Base-by-base conservation (phyloP, 2,329 filamentous ascomycete species). In the Aspergillus udagawae region DNA sequence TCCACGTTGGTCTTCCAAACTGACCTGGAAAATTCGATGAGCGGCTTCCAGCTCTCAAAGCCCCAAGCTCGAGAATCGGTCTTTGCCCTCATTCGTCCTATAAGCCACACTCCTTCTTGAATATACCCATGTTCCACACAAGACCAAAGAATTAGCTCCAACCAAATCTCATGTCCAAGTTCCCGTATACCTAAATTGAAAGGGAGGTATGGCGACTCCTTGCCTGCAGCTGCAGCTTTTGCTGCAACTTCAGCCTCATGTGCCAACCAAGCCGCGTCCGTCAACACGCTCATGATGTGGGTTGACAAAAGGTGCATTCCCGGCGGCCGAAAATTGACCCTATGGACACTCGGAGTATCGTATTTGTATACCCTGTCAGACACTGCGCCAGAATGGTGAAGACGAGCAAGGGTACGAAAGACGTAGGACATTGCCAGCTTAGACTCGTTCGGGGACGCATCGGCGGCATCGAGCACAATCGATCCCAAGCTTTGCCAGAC, bases 121-220 rank as follows among this genome's bases (percentile, higher is more conserved):
- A 72, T 65, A 60, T 73, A 75, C 6, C 77, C 77, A 56, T 75
- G 73, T 62, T 81, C 79, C 38, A 80, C 73, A 64, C 79, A 81
- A 57, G 75, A 79, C 78, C 79, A 81, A 20, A 81, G 73, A 53
- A 80, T 71, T 38, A 80, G 73, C 56, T 81, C 79, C 12, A 81
- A 62, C 79, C 79, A 81, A 12, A 80, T 71, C 56, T 79, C 77
- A 17, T 74, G 75, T 1, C 76, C 78, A 23, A 81, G 70, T 54
- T 78, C 73, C 45, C 74, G 71, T 28, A 78, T 70, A 42, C 70
- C 73, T 47, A 77, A 71, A 48, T 73, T 75, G 55, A 76, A 74
- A 25, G 70, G 69, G 42, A 73, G 61, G 55, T 69, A 75, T 3
- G 76, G 75, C 3, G 74, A 67, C 23, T 74, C 65, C 52, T 76